Conservation (phyloP, 2,329 filamentous ascomycete species). For the Epichloe sp. region DNA sequence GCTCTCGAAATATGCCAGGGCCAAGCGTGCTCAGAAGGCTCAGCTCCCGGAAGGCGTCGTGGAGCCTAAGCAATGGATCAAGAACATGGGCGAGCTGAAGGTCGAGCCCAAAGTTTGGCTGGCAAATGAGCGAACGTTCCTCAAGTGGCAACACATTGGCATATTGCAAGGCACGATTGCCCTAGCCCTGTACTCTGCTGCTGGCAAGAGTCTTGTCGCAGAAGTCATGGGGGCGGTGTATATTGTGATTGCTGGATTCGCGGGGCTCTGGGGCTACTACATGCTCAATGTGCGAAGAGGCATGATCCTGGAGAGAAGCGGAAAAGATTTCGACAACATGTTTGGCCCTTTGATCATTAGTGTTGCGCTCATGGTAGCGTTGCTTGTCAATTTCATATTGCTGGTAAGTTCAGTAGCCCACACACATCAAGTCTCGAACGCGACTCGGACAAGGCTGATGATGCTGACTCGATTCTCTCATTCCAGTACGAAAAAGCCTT, state of each 20-base stretch:
- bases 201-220: slow-evolving; percentile 65
- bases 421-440: too few species aligned
- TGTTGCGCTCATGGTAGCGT: slow-evolving; percentile 59
- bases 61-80: slow-evolving; percentile 78
- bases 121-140: slow-evolving; percentile 93
- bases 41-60: slow-evolving; percentile 75
- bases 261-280: slow-evolving; percentile 75
- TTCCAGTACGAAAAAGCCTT: slow-evolving; percentile 21
- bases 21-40: slow-evolving; percentile 35
- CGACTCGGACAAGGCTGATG: too few species aligned
- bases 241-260: slow-evolving; percentile 67
- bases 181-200: slow-evolving; percentile 78
- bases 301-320: slow-evolving; percentile 76
- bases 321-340: slow-evolving; percentile 85
- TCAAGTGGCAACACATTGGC: slow-evolving; percentile 96
- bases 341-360: slow-evolving; percentile 76
- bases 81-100: slow-evolving; percentile 81
- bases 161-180: slow-evolving; percentile 76
- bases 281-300: slow-evolving; percentile 63
- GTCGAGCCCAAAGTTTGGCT: slow-evolving; percentile 98
- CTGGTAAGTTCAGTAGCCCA: slow-evolving; percentile 43
- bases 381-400: slow-evolving; percentile 81
- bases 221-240: slow-evolving; percentile 72
- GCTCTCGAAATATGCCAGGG: slow-evolving; percentile 59
- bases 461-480: not conserved